Conservation (phyloP, 176 grass and related monocot species). For the Triticum monococcum region DNA sequence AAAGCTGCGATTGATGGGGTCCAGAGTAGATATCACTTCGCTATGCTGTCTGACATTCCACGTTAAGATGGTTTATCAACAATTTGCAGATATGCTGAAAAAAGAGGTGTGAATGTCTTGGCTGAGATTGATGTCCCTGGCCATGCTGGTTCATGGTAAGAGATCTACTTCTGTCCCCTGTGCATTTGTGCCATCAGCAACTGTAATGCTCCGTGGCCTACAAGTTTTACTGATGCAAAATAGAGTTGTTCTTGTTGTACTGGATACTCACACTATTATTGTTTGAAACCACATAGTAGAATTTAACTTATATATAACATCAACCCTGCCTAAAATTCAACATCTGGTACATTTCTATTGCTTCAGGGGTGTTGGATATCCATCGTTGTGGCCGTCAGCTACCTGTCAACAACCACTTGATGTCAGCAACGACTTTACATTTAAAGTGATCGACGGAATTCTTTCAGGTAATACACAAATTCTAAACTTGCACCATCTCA, state of each 20-base stretch:
- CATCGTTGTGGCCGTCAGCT: constrained; percentile 73
- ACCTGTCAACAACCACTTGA: constrained; percentile 83
- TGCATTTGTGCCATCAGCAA: background rate
- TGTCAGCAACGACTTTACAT: constrained; percentile 79
- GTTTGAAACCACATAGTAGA: background rate
- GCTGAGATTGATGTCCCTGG: constrained; percentile 97
- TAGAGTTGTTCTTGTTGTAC: background rate
- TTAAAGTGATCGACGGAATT: constrained; percentile 88
- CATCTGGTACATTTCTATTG: background rate
- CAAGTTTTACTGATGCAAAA: background rate
- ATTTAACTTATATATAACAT: background rate
- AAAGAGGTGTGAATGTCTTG: constrained; percentile 83
- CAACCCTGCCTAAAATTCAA: background rate
- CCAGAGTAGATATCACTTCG: constrained; percentile 14
- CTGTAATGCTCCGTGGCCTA: background rate
- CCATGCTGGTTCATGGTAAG: constrained; percentile 88
- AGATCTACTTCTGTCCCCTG: background rate
- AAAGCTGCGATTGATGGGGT: background rate
- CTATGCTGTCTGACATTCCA: constrained; percentile 2
- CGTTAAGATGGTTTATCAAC: constrained; percentile 15
- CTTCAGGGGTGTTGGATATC: constrained; percentile 85
- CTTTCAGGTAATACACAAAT: constrained; percentile 67
- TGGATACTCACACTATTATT: background rate
- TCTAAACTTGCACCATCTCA: background rate
- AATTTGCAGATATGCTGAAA: constrained; percentile 87